Percentiles rank a stretch among this genome's conserved stretches.
Evolutionary conservation across 306 rosid species (phyloP).

Genomic region (Cercis canadensis): DNA sequence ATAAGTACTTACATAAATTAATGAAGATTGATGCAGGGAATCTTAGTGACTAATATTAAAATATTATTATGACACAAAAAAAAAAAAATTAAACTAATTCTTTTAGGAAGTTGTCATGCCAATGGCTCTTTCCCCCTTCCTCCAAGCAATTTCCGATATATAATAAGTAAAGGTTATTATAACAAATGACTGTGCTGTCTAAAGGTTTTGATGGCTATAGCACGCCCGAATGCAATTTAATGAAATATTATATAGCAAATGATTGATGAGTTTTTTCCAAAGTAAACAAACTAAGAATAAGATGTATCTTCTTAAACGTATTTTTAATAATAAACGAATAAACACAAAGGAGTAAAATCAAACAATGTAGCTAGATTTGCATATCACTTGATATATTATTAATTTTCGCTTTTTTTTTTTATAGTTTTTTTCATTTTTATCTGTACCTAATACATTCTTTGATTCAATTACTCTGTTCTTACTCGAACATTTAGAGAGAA

Average conservation of each 20-base stretch:
- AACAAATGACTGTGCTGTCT: not conserved
- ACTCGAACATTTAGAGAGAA: not conserved
- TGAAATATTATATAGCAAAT: not conserved
- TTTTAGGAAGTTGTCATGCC: not conserved
- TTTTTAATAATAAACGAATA: too few species aligned
- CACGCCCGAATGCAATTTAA: not conserved
- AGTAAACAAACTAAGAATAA: not conserved
- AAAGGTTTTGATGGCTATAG: not conserved
- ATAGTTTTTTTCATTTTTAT: not conserved
- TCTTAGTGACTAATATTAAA: not conserved
- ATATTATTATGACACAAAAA: not conserved
- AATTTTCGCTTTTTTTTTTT: not conserved
- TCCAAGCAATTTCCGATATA: constrained; percentile 5
- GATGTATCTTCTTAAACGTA: not conserved
- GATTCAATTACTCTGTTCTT: too few species aligned
- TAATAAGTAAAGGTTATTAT: not conserved
- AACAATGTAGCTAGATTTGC: too few species aligned
- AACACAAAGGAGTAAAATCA: too few species aligned
- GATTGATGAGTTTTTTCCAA: not conserved
- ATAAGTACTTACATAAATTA: not conserved
- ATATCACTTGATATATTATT: not conserved
- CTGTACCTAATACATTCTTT: not conserved
- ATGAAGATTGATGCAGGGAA: not conserved
- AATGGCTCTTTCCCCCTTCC: not conserved
- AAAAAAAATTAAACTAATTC: not conserved